Evolutionary conservation across 805 yeast species (phyloP).

Genomic region (Metschnikowia kofuensis): DNA sequence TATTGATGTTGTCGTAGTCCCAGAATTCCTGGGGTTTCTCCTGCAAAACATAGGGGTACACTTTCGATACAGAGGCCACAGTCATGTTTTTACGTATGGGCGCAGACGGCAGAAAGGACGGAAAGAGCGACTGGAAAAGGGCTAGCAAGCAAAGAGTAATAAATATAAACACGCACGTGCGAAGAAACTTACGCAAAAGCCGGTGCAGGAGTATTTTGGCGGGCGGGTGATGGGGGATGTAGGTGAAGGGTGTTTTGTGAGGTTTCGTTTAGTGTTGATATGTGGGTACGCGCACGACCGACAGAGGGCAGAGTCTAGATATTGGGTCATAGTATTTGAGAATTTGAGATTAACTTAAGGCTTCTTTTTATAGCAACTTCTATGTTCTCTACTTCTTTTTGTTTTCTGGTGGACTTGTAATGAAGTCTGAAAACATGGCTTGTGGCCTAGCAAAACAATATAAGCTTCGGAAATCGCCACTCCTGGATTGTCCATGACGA

Average conservation of each 20-base stretch:
- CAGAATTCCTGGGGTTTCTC: conserved; percentile 78
- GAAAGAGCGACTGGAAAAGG: neutral
- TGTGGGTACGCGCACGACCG: conserved; percentile 6
- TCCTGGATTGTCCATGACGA: no score
- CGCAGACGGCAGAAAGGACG: neutral
- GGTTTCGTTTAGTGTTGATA: neutral
- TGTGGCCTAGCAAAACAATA: no score
- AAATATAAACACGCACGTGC: conserved; percentile 3
- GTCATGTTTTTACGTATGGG: conserved; percentile 8
- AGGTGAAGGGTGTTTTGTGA: neutral
- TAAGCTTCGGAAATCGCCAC: no score
- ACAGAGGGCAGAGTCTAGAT: neutral
- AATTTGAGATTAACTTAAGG: no score
- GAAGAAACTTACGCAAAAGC: neutral
- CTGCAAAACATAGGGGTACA: conserved; percentile 77
- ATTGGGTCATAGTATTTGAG: neutral
- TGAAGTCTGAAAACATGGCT: no score
- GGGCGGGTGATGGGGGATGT: neutral
- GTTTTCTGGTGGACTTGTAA: no score
- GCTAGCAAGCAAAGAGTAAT: conserved; percentile 1
- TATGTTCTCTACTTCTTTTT: no score
- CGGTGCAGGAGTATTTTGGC: conserved; percentile 3
- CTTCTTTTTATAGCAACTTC: no score
- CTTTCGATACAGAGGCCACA: conserved; percentile 61
- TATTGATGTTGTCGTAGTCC: conserved; percentile 68